Conservation (phyloP, 345 rosid species). For the Stellera chamaejasme region DNA sequence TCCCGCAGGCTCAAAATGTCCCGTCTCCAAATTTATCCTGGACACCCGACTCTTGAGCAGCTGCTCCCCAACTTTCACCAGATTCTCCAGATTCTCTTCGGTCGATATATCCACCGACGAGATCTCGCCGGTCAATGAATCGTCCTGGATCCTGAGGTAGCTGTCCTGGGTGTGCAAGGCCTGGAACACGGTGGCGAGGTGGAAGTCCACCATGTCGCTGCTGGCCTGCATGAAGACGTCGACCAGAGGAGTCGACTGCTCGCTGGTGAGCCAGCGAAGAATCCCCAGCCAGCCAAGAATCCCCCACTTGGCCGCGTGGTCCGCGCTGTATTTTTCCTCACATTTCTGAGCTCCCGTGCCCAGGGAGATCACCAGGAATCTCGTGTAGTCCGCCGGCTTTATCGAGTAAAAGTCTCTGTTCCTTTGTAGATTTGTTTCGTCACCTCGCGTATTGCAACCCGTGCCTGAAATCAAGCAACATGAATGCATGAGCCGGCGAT, state of each 20-base stretch:
- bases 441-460: constrained; percentile 34
- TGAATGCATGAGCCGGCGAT: too few species aligned
- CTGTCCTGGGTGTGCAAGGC: constrained; percentile 30
- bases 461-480: constrained; percentile 2
- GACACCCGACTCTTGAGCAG: constrained; percentile 50
- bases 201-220: constrained; percentile 54
- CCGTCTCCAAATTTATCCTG: constrained; percentile 51
- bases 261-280: constrained; percentile 54
- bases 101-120: constrained; percentile 60
- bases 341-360: constrained; percentile 43
- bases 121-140: constrained; percentile 42
- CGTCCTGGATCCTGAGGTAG: constrained; percentile 43
- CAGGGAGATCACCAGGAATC: constrained; percentile 49
- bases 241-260: constrained; percentile 40
- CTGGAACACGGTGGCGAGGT: constrained; percentile 37
- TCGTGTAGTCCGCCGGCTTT: constrained; percentile 34
- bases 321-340: constrained; percentile 33
- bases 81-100: constrained; percentile 41
- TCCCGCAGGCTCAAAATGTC: constrained; percentile 26
- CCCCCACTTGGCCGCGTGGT: constrained; percentile 52
- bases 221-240: constrained; percentile 59
- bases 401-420: constrained; percentile 28
- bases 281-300: constrained; percentile 62
- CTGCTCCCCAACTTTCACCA: constrained; percentile 46
- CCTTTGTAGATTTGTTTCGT: constrained; percentile 25